Evolutionary conservation across 805 yeast species (phyloP).

Genomic region (Pichia nakasei): DNA sequence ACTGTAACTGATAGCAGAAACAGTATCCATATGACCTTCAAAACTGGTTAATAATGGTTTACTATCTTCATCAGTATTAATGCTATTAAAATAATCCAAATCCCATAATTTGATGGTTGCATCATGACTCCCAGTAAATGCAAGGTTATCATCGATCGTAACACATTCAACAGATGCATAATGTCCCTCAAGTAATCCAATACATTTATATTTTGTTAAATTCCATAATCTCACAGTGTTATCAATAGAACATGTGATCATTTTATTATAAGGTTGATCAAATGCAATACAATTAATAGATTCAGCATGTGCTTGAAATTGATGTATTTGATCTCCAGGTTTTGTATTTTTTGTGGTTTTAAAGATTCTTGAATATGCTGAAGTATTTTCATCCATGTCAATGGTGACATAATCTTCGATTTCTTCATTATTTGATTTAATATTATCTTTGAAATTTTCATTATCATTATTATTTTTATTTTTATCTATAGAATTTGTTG

Average conservation of each 20-base stretch:
- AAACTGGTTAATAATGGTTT: conserved; percentile 38
- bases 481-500: conserved; percentile 27
- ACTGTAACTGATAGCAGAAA: conserved; percentile 53
- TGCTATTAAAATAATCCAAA: conserved; percentile 18
- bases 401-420: conserved; percentile 24
- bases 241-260: conserved; percentile 73
- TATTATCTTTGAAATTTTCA: neutral
- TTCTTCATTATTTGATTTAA: conserved; percentile 13
- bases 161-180: conserved; percentile 48
- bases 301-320: conserved; percentile 44
- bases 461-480: neutral
- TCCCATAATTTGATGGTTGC: conserved; percentile 60
- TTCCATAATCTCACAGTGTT: conserved; percentile 83
- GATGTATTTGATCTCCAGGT: conserved; percentile 46
- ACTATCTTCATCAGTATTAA: conserved; percentile 2
- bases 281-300: conserved; percentile 53
- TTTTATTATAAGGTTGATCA: conserved; percentile 64
- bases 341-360: conserved; percentile 42
- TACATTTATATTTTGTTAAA: conserved; percentile 43
- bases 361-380: conserved; percentile 24
- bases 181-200: conserved; percentile 53
- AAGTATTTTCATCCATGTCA: conserved; percentile 20
- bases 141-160: conserved; percentile 40
- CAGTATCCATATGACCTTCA: conserved; percentile 58
- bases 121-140: conserved; percentile 53